These are phyloP conservation scores for Pseudonectria buxi DNA, from an alignment of 2,329 filamentous ascomycete genomes.

Conservation along the genomic window DNA sequence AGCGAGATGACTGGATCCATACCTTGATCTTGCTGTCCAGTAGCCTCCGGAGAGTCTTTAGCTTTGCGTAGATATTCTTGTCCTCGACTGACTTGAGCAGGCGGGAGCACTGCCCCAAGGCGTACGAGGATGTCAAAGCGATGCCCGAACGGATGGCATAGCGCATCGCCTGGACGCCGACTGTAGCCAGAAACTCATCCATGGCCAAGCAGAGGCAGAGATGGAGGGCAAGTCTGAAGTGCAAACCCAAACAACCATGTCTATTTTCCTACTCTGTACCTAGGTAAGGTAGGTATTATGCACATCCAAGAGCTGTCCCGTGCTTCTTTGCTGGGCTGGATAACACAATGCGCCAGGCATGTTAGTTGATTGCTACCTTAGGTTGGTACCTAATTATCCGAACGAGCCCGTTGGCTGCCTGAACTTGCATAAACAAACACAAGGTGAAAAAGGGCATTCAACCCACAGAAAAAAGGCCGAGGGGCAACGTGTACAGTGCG, in stretches of 20 bases:
- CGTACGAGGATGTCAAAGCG: constrained; percentile 75
- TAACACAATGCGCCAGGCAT: too few species aligned
- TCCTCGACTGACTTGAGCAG: constrained; percentile 73
- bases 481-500: constrained; percentile 18
- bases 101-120: constrained; percentile 73
- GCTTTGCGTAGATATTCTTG: constrained; percentile 58
- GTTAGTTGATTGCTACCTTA: too few species aligned
- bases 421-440: too few species aligned
- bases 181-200: constrained; percentile 55
- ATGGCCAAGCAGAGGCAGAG: constrained; percentile 42
- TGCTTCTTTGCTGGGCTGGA: too few species aligned
- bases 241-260: neutral
- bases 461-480: constrained; percentile 8
- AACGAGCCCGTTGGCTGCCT: too few species aligned
- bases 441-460: constrained; percentile 4
- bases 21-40: constrained; percentile 83
- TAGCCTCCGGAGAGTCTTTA: constrained; percentile 63
- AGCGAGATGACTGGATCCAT: constrained; percentile 9
- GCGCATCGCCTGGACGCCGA: constrained; percentile 71
- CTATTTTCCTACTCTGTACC: too few species aligned
- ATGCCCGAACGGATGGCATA: constrained; percentile 88
- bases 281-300: too few species aligned
- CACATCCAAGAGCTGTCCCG: too few species aligned
- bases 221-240: neutral
- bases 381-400: too few species aligned